phyloP scores from a whole-genome alignment of 75 land plant species.

The Chamaecyparis obtusa region DNA sequence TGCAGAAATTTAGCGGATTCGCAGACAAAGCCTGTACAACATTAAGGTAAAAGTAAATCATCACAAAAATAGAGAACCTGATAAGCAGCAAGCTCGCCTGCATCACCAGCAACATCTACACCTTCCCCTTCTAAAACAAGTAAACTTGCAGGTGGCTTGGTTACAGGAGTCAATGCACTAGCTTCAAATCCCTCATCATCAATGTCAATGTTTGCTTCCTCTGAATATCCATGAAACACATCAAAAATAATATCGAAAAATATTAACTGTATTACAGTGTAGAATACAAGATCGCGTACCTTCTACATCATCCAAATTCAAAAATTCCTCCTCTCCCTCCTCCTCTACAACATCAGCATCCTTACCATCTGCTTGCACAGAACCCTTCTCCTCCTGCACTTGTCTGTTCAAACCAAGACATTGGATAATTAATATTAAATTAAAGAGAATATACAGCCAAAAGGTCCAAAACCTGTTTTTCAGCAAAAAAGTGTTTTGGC shows the following conservation, averaged over 20 bases:
- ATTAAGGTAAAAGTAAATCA: neutral
- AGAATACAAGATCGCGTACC: constrained; percentile 37
- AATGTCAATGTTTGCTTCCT: constrained; percentile 62
- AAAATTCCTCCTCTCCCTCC: constrained; percentile 56
- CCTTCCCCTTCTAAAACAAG: constrained; percentile 88
- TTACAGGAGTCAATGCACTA: constrained; percentile 22
- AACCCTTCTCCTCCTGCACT: constrained; percentile 19
- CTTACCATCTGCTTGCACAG: constrained; percentile 40
- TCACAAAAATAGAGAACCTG: constrained; percentile 43
- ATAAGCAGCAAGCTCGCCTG: constrained; percentile 74
- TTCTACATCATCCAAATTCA: constrained; percentile 67
- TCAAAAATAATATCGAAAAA: neutral
- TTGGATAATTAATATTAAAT: neutral
- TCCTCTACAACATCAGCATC: constrained; percentile 30
- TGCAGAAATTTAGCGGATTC: neutral
- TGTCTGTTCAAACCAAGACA: neutral
- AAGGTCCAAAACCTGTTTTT: neutral
- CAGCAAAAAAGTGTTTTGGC: neutral
- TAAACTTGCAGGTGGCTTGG: constrained; percentile 67
- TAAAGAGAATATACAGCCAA: neutral
- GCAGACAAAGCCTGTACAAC: neutral
- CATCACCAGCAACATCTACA: constrained; percentile 58
- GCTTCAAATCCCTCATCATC: constrained; percentile 32
- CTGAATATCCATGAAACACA: constrained; percentile 36
- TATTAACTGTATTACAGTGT: neutral